Evolutionary conservation across 306 rosid species (phyloP), one percentile per base, ranked within the genome.

Genomic region (Carpinus fangiana): DNA sequence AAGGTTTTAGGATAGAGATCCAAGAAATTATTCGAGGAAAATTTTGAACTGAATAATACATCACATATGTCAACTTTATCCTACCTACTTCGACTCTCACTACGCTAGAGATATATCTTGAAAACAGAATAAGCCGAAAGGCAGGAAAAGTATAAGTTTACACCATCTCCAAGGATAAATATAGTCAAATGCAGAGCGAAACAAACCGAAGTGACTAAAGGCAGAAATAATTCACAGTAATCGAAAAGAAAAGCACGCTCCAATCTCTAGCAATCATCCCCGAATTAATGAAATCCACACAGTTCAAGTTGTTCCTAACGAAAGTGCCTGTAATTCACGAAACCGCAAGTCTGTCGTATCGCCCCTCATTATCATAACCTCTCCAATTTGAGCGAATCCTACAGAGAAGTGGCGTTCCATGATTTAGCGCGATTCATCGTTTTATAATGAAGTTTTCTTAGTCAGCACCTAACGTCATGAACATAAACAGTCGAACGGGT

Each of bases 371-470:
- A 86, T 75, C 88, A 77, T 74, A 87, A 84, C 88, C 82, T 87
- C 87, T 76, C 84, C 87, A 66, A 75, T 79, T 81, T 16, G 79
- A 60, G 90, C 70, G 76, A 85, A 81, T 84, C 98, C 98, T 94
- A 94, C 97, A 89, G 67, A 83, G 86, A 92, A 90, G 87, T 82
- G 72, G 57, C 86, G 88, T 82, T 84, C 77, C 81, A 86, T 57
- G 90, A 84, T 92, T 90, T 86, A 90, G 91, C 76, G 88, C 72
- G 85, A 86, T 86, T 79, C 77, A 76, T 78, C 59, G 60, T 74
- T 84, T 66, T 81, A 80, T 74, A 81, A 79, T 69, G 68, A 82
- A 82, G 83, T 70, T 79, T 62, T 68, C 54, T 78, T 69, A 72
- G 82, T 78, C 87, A 61, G 84, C 79, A 79, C 83, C 84, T 72